phyloP scores from a whole-genome alignment of 148 eudicot species.

The Limonium bicolor region DNA sequence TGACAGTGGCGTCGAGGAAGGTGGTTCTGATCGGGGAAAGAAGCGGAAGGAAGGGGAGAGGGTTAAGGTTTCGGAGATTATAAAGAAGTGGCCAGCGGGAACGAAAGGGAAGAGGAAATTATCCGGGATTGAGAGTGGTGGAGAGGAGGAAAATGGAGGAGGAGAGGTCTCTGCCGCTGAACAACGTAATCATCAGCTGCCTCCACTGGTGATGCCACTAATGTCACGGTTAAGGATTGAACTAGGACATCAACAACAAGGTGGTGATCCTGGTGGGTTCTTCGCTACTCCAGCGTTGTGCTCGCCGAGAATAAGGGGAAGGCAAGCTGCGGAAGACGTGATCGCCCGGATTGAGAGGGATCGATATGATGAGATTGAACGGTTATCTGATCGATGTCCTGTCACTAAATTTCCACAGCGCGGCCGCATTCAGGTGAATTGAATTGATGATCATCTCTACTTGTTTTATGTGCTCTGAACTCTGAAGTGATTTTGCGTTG shows the following conservation, averaged over 20 bases:
- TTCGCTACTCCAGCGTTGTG: constrained; percentile 6
- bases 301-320: constrained; percentile 53
- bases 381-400: constrained; percentile 16
- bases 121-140: not conserved
- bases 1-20: not conserved
- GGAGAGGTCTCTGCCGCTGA: too few species aligned
- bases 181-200: too few species aligned
- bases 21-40: not conserved
- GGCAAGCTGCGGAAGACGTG: constrained; percentile 42
- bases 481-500: not conserved
- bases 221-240: constrained; percentile 11
- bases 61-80: constrained; percentile 48
- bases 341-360: constrained; percentile 31
- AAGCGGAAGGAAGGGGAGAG: constrained; percentile 26
- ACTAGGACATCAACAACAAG: not conserved
- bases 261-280: constrained; percentile 14
- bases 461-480: not conserved
- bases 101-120: constrained; percentile 3
- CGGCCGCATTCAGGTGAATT: constrained; percentile 67
- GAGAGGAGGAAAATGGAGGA: constrained; percentile 5
- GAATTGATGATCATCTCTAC: not conserved
- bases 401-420: constrained; percentile 54
- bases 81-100: constrained; percentile 21
- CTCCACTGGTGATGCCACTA: not conserved
- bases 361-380: constrained; percentile 36